phyloP scores from a whole-genome alignment of 1,284 basidiomycete genomes.

The Ustilago sp. region DNA sequence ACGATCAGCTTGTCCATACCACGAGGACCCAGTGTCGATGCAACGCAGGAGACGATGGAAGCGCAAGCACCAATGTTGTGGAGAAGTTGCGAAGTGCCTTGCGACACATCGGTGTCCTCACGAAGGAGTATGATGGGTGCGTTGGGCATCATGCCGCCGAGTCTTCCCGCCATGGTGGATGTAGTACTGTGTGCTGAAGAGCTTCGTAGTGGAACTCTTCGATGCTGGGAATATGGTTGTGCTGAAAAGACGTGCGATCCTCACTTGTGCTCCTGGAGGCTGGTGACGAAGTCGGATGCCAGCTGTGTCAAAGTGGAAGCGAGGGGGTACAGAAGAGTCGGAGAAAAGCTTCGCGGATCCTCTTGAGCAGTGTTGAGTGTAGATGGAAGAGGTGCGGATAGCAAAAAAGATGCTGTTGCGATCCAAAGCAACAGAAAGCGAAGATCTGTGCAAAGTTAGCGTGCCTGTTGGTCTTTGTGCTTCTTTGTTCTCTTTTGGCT shows the following conservation, averaged over 20 bases:
- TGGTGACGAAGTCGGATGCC: neutral
- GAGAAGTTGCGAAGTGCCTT: slow-evolving; percentile 91
- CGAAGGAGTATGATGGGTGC: slow-evolving; percentile 65
- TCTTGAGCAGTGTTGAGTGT: neutral
- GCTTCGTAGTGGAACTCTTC: slow-evolving; percentile 8
- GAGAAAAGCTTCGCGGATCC: neutral
- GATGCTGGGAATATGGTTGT: neutral
- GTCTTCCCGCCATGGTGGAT: slow-evolving; percentile 46
- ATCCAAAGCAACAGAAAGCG: neutral
- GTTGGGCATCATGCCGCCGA: slow-evolving; percentile 61
- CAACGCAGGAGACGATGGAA: slow-evolving; percentile 69
- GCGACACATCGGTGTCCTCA: slow-evolving; percentile 94
- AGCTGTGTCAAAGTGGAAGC: neutral
- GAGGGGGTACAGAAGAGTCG: neutral
- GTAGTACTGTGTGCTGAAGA: neutral
- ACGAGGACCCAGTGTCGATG: slow-evolving; percentile 95
- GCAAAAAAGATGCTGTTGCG: slow-evolving; percentile 10
- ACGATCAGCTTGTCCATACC: slow-evolving; percentile 96
- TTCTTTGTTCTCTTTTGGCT: slow-evolving; percentile 15
- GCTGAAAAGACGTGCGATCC: neutral
- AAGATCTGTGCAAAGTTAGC: neutral
- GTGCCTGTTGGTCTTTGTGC: slow-evolving; percentile 46
- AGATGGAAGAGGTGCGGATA: neutral
- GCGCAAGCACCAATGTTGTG: slow-evolving; percentile 82
- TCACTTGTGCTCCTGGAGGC: neutral